phyloP scores from a whole-genome alignment of 2,329 filamentous ascomycete species.

The Thelonectria discophora region DNA sequence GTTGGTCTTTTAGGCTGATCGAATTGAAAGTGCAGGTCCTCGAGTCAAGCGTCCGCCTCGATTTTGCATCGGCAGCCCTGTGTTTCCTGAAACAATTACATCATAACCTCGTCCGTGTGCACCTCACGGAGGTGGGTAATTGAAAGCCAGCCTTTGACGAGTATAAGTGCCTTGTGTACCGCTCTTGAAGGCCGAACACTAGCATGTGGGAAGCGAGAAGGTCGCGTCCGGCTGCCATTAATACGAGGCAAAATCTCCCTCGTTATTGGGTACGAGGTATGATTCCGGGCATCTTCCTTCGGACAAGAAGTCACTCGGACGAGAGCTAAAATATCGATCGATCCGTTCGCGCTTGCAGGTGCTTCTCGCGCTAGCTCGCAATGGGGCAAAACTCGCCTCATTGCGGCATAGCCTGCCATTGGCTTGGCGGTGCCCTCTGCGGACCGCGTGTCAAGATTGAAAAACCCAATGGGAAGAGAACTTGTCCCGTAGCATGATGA shows the following conservation, averaged over 20 bases:
- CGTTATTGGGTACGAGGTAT: too few relatives aligned
- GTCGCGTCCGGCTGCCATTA: too few relatives aligned
- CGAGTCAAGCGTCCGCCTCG: not conserved
- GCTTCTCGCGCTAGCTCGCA: not conserved
- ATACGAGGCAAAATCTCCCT: too few relatives aligned
- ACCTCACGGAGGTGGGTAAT: not conserved
- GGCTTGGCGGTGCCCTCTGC: not conserved
- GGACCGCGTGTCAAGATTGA: not conserved
- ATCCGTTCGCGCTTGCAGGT: constrained; percentile 5
- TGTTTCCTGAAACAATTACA: not conserved
- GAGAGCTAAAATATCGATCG: constrained; percentile 1
- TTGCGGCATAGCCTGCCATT: not conserved
- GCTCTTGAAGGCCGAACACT: too few relatives aligned
- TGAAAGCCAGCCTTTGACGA: not conserved
- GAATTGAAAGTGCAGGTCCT: not conserved
- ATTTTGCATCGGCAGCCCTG: not conserved
- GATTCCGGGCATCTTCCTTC: too few relatives aligned
- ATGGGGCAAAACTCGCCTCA: not conserved
- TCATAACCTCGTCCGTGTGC: not conserved
- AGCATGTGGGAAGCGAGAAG: too few relatives aligned
- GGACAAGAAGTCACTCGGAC: not conserved
- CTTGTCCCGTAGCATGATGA: too few relatives aligned
- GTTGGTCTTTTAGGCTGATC: too few relatives aligned
- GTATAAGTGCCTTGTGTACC: too few relatives aligned
- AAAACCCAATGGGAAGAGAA: too few relatives aligned